These are phyloP conservation scores for Gaertneriomyces semiglobifer DNA, from an alignment of 192 early-diverging fungal genomes.

Conservation along the genomic window DNA sequence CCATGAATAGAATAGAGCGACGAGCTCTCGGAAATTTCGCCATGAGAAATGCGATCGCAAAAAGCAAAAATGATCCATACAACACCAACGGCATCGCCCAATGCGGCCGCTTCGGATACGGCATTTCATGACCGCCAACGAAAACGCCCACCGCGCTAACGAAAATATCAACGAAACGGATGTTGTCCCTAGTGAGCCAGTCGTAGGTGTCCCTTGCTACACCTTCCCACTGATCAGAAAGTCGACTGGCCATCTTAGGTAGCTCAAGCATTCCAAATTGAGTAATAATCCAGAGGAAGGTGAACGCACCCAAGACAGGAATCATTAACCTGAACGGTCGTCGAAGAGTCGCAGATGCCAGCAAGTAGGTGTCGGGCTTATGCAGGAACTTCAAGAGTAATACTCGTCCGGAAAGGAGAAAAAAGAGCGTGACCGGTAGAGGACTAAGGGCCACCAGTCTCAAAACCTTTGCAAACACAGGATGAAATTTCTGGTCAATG, in stretches of 20 bases:
- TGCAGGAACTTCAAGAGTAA: neutral
- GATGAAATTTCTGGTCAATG: neutral
- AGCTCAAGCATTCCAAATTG: neutral
- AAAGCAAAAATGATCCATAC: neutral
- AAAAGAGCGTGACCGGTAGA: neutral
- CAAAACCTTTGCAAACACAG: neutral
- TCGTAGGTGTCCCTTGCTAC: neutral
- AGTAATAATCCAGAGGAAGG: neutral
- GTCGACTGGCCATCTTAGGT: neutral
- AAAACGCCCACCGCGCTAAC: neutral
- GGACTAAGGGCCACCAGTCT: neutral
- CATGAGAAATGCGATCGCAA: neutral
- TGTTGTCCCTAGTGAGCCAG: neutral
- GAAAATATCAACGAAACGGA: neutral
- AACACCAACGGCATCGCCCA: neutral
- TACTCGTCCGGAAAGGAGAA: neutral
- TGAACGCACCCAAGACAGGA: neutral
- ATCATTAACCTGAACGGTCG: neutral
- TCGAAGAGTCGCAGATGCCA: neutral
- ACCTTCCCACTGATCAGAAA: neutral
- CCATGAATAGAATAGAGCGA: neutral
- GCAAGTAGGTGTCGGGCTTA: neutral
- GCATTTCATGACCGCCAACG: slow-evolving; percentile 1
- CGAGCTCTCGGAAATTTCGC: neutral
- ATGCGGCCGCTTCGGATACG: neutral